Evolutionary conservation across 768 basidiomycete species (phyloP), one percentile per base, ranked within the genome.

Genomic region (Fomitopsis serialis): DNA sequence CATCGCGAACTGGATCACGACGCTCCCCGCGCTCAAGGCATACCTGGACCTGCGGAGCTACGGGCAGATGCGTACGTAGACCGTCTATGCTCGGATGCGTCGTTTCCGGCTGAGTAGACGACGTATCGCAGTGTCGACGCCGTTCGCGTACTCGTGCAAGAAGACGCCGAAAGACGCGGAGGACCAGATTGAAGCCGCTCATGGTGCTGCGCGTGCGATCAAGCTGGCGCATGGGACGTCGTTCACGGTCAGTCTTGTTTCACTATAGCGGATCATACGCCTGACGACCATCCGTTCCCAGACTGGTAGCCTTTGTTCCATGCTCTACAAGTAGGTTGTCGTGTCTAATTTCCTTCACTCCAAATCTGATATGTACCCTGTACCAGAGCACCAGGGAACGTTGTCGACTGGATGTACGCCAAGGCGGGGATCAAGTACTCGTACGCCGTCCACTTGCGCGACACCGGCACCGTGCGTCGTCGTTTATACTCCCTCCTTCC

Each of bases 11-110:
- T 89, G 81, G 65, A 71, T 89, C 50, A 71, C 72, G 19, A 73
- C 73, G 7, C 68, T 80, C 11, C 72, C 78, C 7, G 73, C 76
- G 55, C 70, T 89, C 15, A 72, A 77, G 19, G 84, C 75, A 1
- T 92, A 89, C 66, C 54, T 92, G 29, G 89, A 92, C 68, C 64
- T 92, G 48, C 75, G 92, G 57, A 87, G 84, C 59, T 94, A 90
- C 61, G 90, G 90, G 0, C 89, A 92, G 64, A 85, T 91, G 78
- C 65, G 88, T 91, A 60, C 53, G 87, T 76, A 32, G 5, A 32
- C 11, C 29, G 5, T 32, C 6, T 32, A 5, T 32, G 11, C 29
- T 32, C 29, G 11, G 29, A 32, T 32, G 11, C 5, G 5, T 32
- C 7, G 15, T 15, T 15, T 15, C 15, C 15, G 37, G 19, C 2